phyloP scores from a whole-genome alignment of 305 asterid genomes.

The Fraxinus platypoda region DNA sequence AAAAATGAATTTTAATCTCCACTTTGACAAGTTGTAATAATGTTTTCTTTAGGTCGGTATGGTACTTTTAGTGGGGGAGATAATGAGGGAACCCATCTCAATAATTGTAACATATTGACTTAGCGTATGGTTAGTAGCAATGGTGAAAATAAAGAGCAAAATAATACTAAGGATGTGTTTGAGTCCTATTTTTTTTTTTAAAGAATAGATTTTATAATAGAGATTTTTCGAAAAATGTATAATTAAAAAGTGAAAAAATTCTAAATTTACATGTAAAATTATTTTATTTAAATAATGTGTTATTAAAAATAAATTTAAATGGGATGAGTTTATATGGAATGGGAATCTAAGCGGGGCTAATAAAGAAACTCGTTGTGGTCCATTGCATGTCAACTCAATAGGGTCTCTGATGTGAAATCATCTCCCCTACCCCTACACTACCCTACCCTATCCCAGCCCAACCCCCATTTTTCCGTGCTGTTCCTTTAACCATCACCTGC shows the following conservation, averaged over 20 bases:
- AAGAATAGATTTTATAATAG: too few relatives aligned
- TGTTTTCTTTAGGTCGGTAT: not conserved
- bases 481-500: constrained; percentile 34
- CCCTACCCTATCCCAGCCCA: not conserved
- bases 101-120: constrained; percentile 22
- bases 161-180: constrained; percentile 10
- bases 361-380: constrained; percentile 44
- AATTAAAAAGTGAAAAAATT: not conserved
- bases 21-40: constrained; percentile 23
- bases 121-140: not conserved
- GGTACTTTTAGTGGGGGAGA: constrained; percentile 27
- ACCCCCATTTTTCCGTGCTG: constrained; percentile 25
- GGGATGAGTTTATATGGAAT: not conserved
- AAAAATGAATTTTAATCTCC: too few relatives aligned
- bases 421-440: constrained; percentile 1
- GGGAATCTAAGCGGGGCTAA: not conserved
- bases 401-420: constrained; percentile 43
- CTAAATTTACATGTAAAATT: too few relatives aligned
- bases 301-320: too few relatives aligned
- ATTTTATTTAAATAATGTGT: not conserved
- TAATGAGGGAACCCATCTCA: constrained; percentile 29
- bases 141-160: not conserved
- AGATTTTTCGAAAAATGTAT: too few relatives aligned
- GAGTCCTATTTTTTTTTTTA: not conserved
- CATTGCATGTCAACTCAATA: constrained; percentile 58